A percentile compares a stretch with the other conserved stretches of the same genome.
Evolutionary conservation across 2,329 filamentous ascomycete species (phyloP).

Genomic region (Ophiocordyceps polyrhachis-furcata): DNA sequence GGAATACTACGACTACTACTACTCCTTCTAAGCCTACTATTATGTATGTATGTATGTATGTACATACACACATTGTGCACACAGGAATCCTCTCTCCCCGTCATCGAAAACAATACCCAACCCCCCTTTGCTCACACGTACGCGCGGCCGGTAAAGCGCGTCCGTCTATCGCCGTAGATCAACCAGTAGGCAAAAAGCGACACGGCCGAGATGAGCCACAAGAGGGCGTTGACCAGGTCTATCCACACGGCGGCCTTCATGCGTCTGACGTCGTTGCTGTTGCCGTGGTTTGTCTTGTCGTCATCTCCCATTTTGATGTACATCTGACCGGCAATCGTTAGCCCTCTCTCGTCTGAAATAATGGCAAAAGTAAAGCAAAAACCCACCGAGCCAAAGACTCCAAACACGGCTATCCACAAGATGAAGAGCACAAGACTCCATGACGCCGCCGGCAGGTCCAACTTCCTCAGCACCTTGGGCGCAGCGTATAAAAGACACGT

Average conservation of each 20-base stretch:
- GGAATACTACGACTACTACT: too few relatives aligned
- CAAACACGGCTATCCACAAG: conserved; percentile 68
- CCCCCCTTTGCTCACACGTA: conserved; percentile 19
- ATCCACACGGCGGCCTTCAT: conserved; percentile 86
- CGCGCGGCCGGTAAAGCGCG: conserved; percentile 40
- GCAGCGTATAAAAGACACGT: conserved; percentile 48
- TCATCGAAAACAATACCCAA: too few relatives aligned
- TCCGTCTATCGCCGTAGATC: conserved; percentile 29
- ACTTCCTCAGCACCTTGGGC: conserved; percentile 37
- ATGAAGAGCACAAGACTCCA: conserved; percentile 59
- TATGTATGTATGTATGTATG: too few relatives aligned
- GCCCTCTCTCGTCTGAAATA: background rate
- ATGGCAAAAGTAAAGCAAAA: too few relatives aligned
- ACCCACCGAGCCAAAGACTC: conserved; percentile 52
- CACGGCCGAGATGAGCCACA: conserved; percentile 52
- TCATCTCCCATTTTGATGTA: conserved; percentile 39
- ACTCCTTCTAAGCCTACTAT: too few relatives aligned
- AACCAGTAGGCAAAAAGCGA: conserved; percentile 41
- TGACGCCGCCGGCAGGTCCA: conserved; percentile 30
- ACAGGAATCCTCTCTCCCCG: too few relatives aligned
- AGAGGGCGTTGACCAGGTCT: conserved; percentile 51
- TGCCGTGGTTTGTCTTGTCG: conserved; percentile 33
- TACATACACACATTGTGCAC: too few relatives aligned
- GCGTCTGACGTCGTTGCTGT: conserved; percentile 38
- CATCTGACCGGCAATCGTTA: conserved; percentile 21